These are phyloP conservation scores for Ogataea wickerhamii DNA, from an alignment of 805 yeast genomes.

Conservation along the genomic window DNA sequence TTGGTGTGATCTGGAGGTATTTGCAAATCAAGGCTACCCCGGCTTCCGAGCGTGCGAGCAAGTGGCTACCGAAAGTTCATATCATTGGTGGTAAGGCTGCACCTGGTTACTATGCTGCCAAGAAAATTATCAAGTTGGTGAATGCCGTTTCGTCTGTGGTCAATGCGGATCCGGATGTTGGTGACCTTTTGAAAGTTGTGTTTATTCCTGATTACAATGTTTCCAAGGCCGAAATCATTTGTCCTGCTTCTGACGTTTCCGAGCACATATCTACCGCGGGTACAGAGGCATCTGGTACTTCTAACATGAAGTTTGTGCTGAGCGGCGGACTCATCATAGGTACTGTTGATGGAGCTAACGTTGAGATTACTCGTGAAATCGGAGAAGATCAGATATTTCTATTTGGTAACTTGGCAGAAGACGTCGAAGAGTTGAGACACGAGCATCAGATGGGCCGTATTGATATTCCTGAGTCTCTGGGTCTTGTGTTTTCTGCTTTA, in stretches of 20 bases:
- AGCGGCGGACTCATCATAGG: constrained; percentile 94
- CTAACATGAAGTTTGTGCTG: constrained; percentile 91
- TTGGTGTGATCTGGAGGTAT: constrained; percentile 84
- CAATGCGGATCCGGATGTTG: constrained; percentile 72
- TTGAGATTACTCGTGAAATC: constrained; percentile 88
- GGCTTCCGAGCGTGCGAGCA: constrained; percentile 53
- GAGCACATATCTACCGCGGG: constrained; percentile 97
- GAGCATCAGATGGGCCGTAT: constrained; percentile 63
- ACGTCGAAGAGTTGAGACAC: constrained; percentile 81
- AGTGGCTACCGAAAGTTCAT: constrained; percentile 69
- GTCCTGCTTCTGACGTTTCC: constrained; percentile 86
- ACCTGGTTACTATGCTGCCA: constrained; percentile 97
- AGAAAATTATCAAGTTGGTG: constrained; percentile 80
- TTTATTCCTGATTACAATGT: constrained; percentile 92
- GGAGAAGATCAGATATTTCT: constrained; percentile 91
- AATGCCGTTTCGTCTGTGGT: constrained; percentile 78
- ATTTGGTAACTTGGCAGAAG: constrained; percentile 87
- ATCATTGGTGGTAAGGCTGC: constrained; percentile 95
- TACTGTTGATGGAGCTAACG: constrained; percentile 96
- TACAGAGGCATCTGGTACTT: constrained; percentile 94
- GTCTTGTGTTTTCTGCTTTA: constrained; percentile 60
- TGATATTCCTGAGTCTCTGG: constrained; percentile 55
- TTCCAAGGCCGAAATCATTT: constrained; percentile 86
- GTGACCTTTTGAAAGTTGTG: constrained; percentile 75
- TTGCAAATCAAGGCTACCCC: constrained; percentile 68